A percentile compares a stretch with the other conserved stretches of the same genome.
phyloP scores from a whole-genome alignment of 495 filamentous ascomycete species.

The Penicillium odoratum region DNA sequence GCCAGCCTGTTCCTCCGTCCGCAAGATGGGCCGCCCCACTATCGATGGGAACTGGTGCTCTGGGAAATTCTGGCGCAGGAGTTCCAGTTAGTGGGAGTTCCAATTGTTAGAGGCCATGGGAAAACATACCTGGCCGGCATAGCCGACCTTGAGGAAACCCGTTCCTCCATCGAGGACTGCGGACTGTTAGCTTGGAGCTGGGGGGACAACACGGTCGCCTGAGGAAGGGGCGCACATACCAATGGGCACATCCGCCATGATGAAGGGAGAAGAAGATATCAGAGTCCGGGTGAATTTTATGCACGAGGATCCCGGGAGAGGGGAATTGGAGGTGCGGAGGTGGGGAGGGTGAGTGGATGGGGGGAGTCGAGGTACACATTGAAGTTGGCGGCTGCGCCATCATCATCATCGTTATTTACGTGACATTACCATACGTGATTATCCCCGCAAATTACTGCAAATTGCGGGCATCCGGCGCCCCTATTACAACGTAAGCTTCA shows the following conservation, averaged over 20 bases:
- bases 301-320: slow-evolving; percentile 22
- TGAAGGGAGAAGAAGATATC: slow-evolving; percentile 24
- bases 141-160: slow-evolving; percentile 99
- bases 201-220: slow-evolving; percentile 26
- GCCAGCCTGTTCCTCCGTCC: slow-evolving; percentile 81
- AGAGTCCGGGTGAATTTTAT: slow-evolving; percentile 6
- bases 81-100: slow-evolving; percentile 15
- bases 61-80: slow-evolving; percentile 77
- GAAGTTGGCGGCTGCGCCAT: slow-evolving; percentile 17
- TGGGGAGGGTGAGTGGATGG: slow-evolving; percentile 24
- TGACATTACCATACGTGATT: slow-evolving; percentile 30
- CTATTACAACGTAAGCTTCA: slow-evolving; percentile 16
- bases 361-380: slow-evolving; percentile 21
- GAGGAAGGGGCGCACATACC: slow-evolving; percentile 46
- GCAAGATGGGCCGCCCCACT: slow-evolving; percentile 95
- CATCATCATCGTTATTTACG: slow-evolving; percentile 34
- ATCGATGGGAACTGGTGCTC: slow-evolving; percentile 98
- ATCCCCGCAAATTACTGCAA: slow-evolving; percentile 18
- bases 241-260: slow-evolving; percentile 73
- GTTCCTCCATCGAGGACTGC: slow-evolving; percentile 99
- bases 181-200: slow-evolving; percentile 33
- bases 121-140: slow-evolving; percentile 74
- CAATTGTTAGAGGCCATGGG: slow-evolving; percentile 5
- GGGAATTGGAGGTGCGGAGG: slow-evolving; percentile 26
- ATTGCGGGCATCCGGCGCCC: slow-evolving; percentile 6